Evolutionary conservation across 2,329 filamentous ascomycete genomes (phyloP), one percentile per base, ranked within the genome.

Genomic region (Colletotrichum noveboracense): DNA sequence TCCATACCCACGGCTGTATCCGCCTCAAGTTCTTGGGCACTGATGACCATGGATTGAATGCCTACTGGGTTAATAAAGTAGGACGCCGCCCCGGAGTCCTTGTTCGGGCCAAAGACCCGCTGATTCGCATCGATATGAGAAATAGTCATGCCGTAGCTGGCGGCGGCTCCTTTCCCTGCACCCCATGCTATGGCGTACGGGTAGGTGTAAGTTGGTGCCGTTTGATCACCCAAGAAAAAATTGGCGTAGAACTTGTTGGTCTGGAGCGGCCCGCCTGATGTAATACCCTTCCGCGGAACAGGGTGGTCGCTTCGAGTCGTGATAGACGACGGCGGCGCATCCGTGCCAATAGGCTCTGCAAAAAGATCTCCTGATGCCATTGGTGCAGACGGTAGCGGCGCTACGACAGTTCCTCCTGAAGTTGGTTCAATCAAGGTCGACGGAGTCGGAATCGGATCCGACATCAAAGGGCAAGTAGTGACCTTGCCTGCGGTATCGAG

Each of bases 191-290:
- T 81, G 4, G 91, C 90, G 81, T 96, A 96, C 2, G 94, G 96
- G 80, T 96, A 93, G 0, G 94, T 93, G 85, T 93, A 98, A 1
- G 93, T 89, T 0, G 93, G 90, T 8, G 90, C 89, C 6, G 88
- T 90, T 83, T 98, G 95, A 58, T 89, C 89, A 6, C 92, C 94
- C 0, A 98, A 87, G 82, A 95, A 95, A 77, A 97, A 92, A 80
- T 97, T 97, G 79, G 93, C 89, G 79, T 94, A 95, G 82, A 96
- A 96, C 80, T 95, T 96, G 87, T 96, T 96, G 28, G 94, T 96
- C 66, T 91, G 87, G 61, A 95, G 85, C 5, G 93, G 91, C 0
- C 82, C 82, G 2, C 84, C 79, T 18, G 86, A 83, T 36, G 79
- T 81, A 52, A 93, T 86, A 7, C 90, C 91, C 26, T 86, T 82